Percentiles rank a stretch among this genome's conserved stretches.
Conservation (phyloP, 2,329 filamentous ascomycete species). For the Myrmaecium sp. region DNA sequence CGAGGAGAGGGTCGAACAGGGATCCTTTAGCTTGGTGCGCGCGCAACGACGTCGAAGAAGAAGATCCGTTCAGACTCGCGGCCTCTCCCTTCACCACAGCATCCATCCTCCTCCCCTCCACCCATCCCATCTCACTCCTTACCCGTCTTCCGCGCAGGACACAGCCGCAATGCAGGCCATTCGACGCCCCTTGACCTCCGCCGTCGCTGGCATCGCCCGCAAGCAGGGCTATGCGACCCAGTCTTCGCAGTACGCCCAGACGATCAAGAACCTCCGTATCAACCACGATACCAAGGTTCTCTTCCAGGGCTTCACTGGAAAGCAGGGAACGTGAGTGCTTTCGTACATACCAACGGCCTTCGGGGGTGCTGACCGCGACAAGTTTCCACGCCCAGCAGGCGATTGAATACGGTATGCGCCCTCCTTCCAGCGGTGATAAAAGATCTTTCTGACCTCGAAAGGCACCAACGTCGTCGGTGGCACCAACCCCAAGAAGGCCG, state of each 20-base stretch:
- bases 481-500: conserved; percentile 98
- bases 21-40: too few species aligned
- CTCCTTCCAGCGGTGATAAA: conserved; percentile 3
- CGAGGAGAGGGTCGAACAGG: too few species aligned
- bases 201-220: conserved; percentile 49
- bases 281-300: conserved; percentile 86
- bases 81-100: too few species aligned
- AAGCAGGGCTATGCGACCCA: conserved; percentile 61
- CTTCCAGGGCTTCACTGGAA: conserved; percentile 94
- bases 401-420: conserved; percentile 78
- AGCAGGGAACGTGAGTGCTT: conserved; percentile 57
- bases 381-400: conserved; percentile 97
- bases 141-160: neutral
- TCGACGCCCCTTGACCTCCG: conserved; percentile 54
- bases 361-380: conserved; percentile 8
- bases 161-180: conserved; percentile 77
- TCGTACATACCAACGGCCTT: neutral
- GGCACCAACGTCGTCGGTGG: conserved; percentile 95
- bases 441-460: conserved; percentile 21
- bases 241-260: conserved; percentile 35
- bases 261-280: conserved; percentile 64
- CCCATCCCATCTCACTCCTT: conserved; percentile 4
- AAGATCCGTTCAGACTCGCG: too few species aligned
- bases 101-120: conserved; percentile 2
- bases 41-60: too few species aligned